Evolutionary conservation across 805 yeast genomes (phyloP), one percentile per base, ranked within the genome.

Genomic region (Kazachstania kunashirensis): DNA sequence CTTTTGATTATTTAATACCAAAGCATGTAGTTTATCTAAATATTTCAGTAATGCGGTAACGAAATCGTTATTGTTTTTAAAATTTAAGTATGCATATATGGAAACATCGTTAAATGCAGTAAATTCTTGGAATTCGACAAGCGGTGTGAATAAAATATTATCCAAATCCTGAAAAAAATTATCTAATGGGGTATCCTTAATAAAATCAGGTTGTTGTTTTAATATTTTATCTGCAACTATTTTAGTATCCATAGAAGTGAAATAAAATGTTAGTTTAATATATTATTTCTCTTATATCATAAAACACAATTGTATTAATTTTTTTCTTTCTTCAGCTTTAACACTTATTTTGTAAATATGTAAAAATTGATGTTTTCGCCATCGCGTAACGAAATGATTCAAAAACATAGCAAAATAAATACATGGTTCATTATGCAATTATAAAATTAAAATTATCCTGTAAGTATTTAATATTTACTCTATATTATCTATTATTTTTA

Each of bases 401-500:
- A n/a, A n/a, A n/a, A n/a, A n/a, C n/a, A n/a, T n/a, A n/a, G n/a
- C n/a, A n/a, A n/a, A n/a, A n/a, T n/a, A n/a, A n/a, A n/a, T n/a
- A n/a, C n/a, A n/a, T n/a, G n/a, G n/a, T n/a, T n/a, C n/a, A n/a
- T n/a, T n/a, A n/a, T n/a, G n/a, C n/a, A n/a, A n/a, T n/a, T n/a
- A n/a, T n/a, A n/a, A n/a, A n/a, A n/a, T n/a, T n/a, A n/a, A n/a
- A n/a, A n/a, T n/a, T n/a, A n/a, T 13, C 6, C 11, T 6, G 1
- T 20, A 20, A 20, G 14, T 19, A 30, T 20, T 20, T 20, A 9
- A n/a, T 30, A 20, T 6, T 13, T 20, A 20, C 20, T 8, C n/a
- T 5, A 42, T 44, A 37, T 59, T 61, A 37, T 71, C 73, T 12
- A 73, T 46, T 4, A 79, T 54, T 50, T 77, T 77, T 34, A 77